Percentiles rank a stretch among this genome's conserved stretches.
phyloP scores from a whole-genome alignment of 257 asterid genomes.

The Apocynum venetum region DNA sequence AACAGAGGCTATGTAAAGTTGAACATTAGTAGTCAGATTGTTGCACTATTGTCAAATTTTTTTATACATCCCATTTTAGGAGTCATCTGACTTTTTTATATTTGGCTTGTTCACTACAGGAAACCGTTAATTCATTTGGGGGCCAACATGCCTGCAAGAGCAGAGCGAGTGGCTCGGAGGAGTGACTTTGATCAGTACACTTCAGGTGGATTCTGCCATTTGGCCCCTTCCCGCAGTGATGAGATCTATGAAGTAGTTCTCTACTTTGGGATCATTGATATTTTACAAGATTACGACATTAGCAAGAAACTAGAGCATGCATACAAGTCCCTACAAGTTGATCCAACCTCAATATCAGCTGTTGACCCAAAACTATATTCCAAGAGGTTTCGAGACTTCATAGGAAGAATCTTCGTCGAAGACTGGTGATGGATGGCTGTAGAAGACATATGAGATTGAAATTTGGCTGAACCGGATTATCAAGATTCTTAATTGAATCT shows the following conservation, averaged over 20 bases:
- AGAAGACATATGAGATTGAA: neutral
- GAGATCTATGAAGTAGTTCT: slow-evolving; percentile 77
- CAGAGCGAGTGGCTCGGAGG: slow-evolving; percentile 67
- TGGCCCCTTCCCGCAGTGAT: slow-evolving; percentile 44
- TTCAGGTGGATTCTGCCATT: slow-evolving; percentile 41
- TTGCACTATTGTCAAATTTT: neutral
- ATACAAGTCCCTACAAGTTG: slow-evolving; percentile 85
- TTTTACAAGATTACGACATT: slow-evolving; percentile 85
- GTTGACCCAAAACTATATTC: slow-evolving; percentile 93
- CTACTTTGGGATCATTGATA: slow-evolving; percentile 90
- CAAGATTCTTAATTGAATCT: slow-evolving; percentile 35
- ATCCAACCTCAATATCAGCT: slow-evolving; percentile 83
- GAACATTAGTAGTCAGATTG: neutral
- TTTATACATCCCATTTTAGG: slow-evolving; percentile 1
- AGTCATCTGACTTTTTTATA: neutral
- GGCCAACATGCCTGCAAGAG: slow-evolving; percentile 98
- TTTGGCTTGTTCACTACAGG: slow-evolving; percentile 37
- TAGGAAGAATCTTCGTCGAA: slow-evolving; percentile 70
- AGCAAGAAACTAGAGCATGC: slow-evolving; percentile 96
- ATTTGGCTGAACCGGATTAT: neutral
- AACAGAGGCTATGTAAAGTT: neutral
- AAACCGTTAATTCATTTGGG: slow-evolving; percentile 80
- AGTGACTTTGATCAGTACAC: slow-evolving; percentile 72
- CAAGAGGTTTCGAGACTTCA: slow-evolving; percentile 76
- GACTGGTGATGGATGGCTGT: slow-evolving; percentile 43